Evolutionary conservation across 331 rosid species (phyloP).

Genomic region (Rosa hybrid): DNA sequence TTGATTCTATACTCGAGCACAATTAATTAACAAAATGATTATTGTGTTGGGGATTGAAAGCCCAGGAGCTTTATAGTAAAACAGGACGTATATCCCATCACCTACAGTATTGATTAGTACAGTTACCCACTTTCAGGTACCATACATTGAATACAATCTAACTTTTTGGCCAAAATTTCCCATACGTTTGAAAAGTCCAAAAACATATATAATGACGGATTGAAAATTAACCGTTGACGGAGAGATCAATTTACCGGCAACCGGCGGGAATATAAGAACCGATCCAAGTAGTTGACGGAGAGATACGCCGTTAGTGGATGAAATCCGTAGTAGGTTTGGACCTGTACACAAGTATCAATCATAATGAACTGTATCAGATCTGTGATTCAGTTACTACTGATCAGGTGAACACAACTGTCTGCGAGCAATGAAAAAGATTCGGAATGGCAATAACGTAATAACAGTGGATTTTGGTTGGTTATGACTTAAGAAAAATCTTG

Average conservation of each 20-base stretch:
- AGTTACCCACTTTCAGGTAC: not conserved
- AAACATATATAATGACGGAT: not conserved
- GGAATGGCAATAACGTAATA: slow-evolving; percentile 47
- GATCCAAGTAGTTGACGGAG: slow-evolving; percentile 92
- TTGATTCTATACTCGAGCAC: slow-evolving; percentile 7
- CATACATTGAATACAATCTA: slow-evolving; percentile 3
- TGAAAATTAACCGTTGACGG: not conserved
- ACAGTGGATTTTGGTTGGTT: slow-evolving; percentile 15
- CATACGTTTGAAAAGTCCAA: slow-evolving; percentile 17
- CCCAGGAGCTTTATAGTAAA: slow-evolving; percentile 14
- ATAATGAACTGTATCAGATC: not conserved
- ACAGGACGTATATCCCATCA: slow-evolving; percentile 16
- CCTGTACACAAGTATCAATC: slow-evolving; percentile 41
- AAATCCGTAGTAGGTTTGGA: slow-evolving; percentile 65
- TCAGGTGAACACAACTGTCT: too few species aligned
- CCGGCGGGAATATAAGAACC: slow-evolving; percentile 70
- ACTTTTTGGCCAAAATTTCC: not conserved
- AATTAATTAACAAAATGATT: slow-evolving; percentile 8
- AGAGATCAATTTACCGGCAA: slow-evolving; percentile 69
- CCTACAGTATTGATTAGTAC: not conserved
- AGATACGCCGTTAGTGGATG: slow-evolving; percentile 96
- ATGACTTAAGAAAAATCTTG: not conserved
- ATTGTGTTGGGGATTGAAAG: not conserved
- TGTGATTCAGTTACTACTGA: not conserved
- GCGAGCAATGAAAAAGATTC: not conserved